Evolutionary conservation across 2,329 filamentous ascomycete genomes (phyloP), one percentile per base, ranked within the genome.

Genomic region (Epichloe glyceriae): DNA sequence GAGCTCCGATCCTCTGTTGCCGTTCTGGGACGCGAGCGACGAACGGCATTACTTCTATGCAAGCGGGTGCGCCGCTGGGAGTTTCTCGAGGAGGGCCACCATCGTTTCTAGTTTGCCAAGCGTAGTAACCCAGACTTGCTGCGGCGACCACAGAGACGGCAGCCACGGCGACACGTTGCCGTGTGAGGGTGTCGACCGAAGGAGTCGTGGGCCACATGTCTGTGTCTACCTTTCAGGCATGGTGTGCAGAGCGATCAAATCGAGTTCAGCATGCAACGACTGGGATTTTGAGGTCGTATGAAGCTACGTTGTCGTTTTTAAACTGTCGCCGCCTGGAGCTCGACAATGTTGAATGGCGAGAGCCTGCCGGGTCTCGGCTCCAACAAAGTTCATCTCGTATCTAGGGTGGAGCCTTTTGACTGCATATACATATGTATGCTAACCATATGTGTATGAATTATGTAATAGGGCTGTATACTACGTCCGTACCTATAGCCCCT

Each of bases 31-130:
- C 71, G 71, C 34, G 62, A 61, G 52, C 78, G 75, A 54, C 82
- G 80, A 38, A 86, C 62, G 11, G 84, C 83, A 64, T 86, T 86
- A 61, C 82, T 83, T 54, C 84, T 73, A 57, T 79, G 83, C 33
- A 87, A 67, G 15, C 65, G 62, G 65, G 63, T 34, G 61, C 56
- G n/a, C 64, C 66, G 10, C 57, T 60, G 41, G 57, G 51, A 46
- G 41, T 37, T 50, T 51, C 35, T 61, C 54, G 57, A 46, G 56
- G 56, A 54, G 52, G 48, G 56, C 52, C 17, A 58, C 52, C 17
- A 58, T 60, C 50, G 50, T 56, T 54, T 57, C 58, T 59, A 43
- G 63, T 64, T 58, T 61, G 61, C 62, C 82, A 85, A 57, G 80
- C 66, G 51, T 79, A 75, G 61, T 80, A 86, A 51, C 75, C 73